A percentile compares a stretch with the other conserved stretches of the same genome.
Evolutionary conservation across 441 rosid genomes (phyloP).

Genomic region (Croton laevigatus): DNA sequence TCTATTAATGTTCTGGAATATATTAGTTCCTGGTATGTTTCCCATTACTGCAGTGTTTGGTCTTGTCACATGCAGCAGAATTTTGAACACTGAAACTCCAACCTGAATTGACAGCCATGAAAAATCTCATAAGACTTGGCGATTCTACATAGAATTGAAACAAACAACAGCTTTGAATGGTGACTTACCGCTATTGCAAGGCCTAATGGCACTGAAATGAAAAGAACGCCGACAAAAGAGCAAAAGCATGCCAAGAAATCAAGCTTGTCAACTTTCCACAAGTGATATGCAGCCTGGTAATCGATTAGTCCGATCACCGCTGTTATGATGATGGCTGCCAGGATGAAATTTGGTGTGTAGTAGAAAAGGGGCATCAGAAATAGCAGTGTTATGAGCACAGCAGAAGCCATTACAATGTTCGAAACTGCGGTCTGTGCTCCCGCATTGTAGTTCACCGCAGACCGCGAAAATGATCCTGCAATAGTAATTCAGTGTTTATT

Average conservation of each 20-base stretch:
- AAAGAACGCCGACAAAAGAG: conserved; percentile 93
- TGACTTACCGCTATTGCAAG: conserved; percentile 74
- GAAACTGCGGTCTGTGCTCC: conserved; percentile 90
- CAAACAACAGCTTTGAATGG: no score
- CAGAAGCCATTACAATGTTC: conserved; percentile 74
- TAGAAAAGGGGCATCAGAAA: conserved; percentile 94
- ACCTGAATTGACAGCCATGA: conserved; percentile 45
- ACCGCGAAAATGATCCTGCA: conserved; percentile 87
- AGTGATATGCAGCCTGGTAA: conserved; percentile 53
- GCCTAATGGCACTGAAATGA: conserved; percentile 89
- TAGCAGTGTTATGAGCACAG: conserved; percentile 82
- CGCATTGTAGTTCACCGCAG: conserved; percentile 90
- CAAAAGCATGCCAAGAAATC: conserved; percentile 81
- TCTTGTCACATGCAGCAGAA: conserved; percentile 78
- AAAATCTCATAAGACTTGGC: background rate
- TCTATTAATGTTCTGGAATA: conserved; percentile 65
- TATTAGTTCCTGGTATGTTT: conserved; percentile 73
- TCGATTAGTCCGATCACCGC: conserved; percentile 96
- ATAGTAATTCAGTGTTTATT: conserved; percentile 2
- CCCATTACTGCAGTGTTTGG: conserved; percentile 77
- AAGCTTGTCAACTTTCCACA: conserved; percentile 94
- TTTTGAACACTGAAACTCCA: conserved; percentile 83
- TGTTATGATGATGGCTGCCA: conserved; percentile 84
- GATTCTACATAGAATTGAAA: no score
- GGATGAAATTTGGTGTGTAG: conserved; percentile 83